These are phyloP conservation scores for Chrysanthemum seticuspe DNA, from an alignment of 129 eudicot genomes.

Conservation along the genomic window DNA sequence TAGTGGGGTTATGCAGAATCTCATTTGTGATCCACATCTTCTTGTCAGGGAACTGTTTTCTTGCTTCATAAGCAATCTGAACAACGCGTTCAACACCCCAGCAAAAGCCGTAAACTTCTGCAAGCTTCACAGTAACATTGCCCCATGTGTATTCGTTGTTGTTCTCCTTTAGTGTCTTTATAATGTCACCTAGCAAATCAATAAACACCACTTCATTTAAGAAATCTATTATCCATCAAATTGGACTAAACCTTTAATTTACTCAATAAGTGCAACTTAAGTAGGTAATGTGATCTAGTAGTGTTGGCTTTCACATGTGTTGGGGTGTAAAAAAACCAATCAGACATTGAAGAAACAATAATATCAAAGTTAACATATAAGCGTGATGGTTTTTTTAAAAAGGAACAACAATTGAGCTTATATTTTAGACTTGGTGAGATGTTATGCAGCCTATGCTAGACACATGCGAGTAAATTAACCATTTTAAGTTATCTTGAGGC, in stretches of 20 bases:
- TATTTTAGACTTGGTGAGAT: too few species aligned
- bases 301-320: too few species aligned
- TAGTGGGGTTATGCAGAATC: constrained; percentile 90
- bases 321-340: too few species aligned
- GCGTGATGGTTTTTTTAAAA: too few species aligned
- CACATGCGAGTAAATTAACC: too few species aligned
- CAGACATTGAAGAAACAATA: too few species aligned
- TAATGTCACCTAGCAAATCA: constrained; percentile 56
- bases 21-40: constrained; percentile 93
- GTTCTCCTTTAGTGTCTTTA: constrained; percentile 84
- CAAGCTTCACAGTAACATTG: constrained; percentile 39
- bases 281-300: background rate
- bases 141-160: constrained; percentile 87
- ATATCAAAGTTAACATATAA: too few species aligned
- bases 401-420: background rate
- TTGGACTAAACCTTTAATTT: background rate
- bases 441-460: too few species aligned
- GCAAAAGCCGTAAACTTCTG: constrained; percentile 37
- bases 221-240: background rate
- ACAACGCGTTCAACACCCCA: constrained; percentile 42
- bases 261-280: background rate
- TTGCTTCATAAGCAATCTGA: constrained; percentile 39
- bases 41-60: constrained; percentile 57
- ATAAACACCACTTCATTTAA: background rate
- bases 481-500: too few species aligned